These are phyloP conservation scores for Theobroma grandiflorum DNA, from an alignment of 441 rosid species.

Conservation along the genomic window DNA sequence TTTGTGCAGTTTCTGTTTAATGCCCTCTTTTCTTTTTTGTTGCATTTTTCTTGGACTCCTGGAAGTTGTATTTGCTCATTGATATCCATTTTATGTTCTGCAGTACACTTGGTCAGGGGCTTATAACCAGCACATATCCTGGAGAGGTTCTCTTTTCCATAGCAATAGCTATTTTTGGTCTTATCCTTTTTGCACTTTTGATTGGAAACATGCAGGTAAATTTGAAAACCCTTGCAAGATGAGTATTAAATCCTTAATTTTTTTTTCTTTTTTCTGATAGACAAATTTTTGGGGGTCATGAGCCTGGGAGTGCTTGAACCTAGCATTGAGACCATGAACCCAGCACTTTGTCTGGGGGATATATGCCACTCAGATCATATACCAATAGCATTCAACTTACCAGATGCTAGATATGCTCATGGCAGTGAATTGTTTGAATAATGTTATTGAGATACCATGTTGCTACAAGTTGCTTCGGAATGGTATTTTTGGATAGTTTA, in stretches of 20 bases:
- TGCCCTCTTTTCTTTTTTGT: not conserved
- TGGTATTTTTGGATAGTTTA: too few species aligned
- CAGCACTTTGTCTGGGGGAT: not conserved
- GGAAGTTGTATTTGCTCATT: not conserved
- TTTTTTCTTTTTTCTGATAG: not conserved
- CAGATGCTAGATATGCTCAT: not conserved
- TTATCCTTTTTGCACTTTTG: constrained; percentile 82
- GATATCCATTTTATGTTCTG: constrained; percentile 21
- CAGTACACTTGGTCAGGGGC: constrained; percentile 94
- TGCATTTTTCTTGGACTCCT: not conserved
- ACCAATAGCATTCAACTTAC: not conserved
- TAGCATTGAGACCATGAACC: not conserved
- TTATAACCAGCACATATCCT: constrained; percentile 76
- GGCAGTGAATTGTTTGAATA: not conserved
- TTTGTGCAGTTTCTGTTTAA: too few species aligned
- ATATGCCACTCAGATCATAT: not conserved
- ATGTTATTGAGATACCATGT: not conserved
- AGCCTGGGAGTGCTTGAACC: not conserved
- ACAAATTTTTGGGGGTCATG: not conserved
- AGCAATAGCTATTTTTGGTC: constrained; percentile 77
- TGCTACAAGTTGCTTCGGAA: not conserved
- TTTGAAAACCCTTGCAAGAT: not conserved
- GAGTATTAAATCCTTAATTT: not conserved
- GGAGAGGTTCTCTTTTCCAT: constrained; percentile 88
- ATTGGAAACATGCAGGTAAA: constrained; percentile 93